A percentile compares a stretch with the other conserved stretches of the same genome.
These are phyloP conservation scores for Epichloe hybrida DNA, from an alignment of 2,329 filamentous ascomycete species.

Conservation along the genomic window DNA sequence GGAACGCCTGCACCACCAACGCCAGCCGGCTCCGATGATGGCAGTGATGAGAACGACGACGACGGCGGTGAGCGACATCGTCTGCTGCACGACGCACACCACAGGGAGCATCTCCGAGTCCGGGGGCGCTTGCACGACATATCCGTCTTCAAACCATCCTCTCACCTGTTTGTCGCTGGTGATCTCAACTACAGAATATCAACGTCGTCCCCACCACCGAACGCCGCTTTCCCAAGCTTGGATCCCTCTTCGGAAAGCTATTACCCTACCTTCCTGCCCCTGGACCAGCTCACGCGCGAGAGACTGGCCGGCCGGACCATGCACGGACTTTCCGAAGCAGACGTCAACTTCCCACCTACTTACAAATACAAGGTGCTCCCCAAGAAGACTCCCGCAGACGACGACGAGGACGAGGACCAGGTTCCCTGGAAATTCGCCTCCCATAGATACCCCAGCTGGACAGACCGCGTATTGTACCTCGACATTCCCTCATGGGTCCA, in stretches of 20 bases:
- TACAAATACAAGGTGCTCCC: conserved; percentile 64
- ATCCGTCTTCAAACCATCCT: conserved; percentile 60
- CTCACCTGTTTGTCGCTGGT: conserved; percentile 74
- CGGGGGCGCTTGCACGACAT: conserved; percentile 38
- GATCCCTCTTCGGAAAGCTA: conserved; percentile 43
- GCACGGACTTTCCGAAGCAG: conserved; percentile 64
- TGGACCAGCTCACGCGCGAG: conserved; percentile 72
- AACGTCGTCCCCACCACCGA: conserved; percentile 44
- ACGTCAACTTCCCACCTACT: conserved; percentile 72
- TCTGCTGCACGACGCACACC: conserved; percentile 22
- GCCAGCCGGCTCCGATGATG: conserved; percentile 1
- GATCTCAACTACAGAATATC: conserved; percentile 93
- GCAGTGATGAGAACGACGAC: conserved; percentile 11
- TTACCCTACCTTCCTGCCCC: conserved; percentile 51
- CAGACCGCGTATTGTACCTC: conserved; percentile 75
- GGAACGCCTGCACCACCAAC: conserved; percentile 4
- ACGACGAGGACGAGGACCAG: conserved; percentile 15
- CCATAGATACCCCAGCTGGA: conserved; percentile 86
- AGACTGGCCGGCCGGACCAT: conserved; percentile 54
- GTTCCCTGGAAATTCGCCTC: conserved; percentile 59
- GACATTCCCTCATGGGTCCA: conserved; percentile 42
- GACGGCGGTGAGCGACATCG: conserved; percentile 16
- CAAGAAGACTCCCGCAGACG: conserved; percentile 8
- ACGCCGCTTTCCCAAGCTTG: conserved; percentile 49
- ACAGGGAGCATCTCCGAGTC: conserved; percentile 21